Evolutionary conservation across 2,329 filamentous ascomycete genomes (phyloP), one percentile per base, ranked within the genome.

Genomic region (Bimuria novae-zelandiae): DNA sequence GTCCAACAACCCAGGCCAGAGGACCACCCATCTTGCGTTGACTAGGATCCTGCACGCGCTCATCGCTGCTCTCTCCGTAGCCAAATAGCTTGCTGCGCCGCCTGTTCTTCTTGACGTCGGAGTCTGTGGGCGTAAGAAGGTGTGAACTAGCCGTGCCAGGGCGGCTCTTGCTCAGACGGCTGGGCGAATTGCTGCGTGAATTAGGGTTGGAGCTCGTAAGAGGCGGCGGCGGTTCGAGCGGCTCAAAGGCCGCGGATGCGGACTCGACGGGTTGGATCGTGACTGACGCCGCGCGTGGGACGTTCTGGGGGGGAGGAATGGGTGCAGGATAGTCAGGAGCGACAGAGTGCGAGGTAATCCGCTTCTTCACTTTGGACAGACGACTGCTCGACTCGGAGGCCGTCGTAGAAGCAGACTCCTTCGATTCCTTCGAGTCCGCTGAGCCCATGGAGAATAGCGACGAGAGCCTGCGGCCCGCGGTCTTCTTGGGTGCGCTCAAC

Each of bases 1-100:
- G 75, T 7, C 83, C 83, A 5, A 83, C 78, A 53, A 86, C 80
- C 84, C 84, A 87, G 10, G 84, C 83, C 40, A 75, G 61, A 17
- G 76, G 75, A 14, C 53, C 58, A 4, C 53, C 49, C 25, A 48
- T 32, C 19, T 35, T 27, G 7, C 3, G 27, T 12, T 14, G 52
- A 8, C 41, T 58, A 11, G 48, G 36, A n/a, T 56, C 55, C 10
- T 54, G 39, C 19, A 55, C 42, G 19, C 51, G 50, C 41, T 69
- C 63, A 49, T 69, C 59, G 52, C 64, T 69, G 56, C 55, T 56
- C 48, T 59, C 57, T 39, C 47, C 59, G 27, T 63, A 57, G 7
- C 67, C 67, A 55, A 74, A 73, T 10, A 75, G 48, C 22, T 57
- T 67, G 51, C 70, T 75, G 51, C 63, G 71, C 49, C 73, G 61